Conservation (phyloP, 768 basidiomycete genomes). For the Lanmaoa rubissima region DNA sequence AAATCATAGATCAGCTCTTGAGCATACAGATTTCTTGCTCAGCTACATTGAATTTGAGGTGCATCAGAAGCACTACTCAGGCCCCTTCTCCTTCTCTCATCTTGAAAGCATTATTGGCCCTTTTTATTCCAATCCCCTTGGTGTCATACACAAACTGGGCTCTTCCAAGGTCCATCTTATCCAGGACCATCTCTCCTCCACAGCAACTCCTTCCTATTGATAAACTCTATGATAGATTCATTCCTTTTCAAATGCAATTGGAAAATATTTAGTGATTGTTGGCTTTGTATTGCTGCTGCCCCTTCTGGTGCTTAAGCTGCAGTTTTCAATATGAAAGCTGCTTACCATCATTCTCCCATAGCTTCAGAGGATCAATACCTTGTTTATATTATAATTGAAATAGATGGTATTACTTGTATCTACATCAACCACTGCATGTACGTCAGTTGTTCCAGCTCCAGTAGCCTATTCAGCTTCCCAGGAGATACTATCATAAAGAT, state of each 20-base stretch:
- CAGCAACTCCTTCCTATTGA: too few species aligned
- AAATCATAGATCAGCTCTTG: not conserved
- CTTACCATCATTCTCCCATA: not conserved
- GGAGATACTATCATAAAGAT: not conserved
- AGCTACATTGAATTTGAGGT: constrained; percentile 35
- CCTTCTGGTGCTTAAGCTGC: not conserved
- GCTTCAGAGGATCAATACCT: not conserved
- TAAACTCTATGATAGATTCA: too few species aligned
- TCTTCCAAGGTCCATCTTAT: constrained; percentile 28
- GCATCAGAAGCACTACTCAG: not conserved
- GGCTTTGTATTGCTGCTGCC: not conserved
- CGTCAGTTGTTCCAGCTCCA: not conserved
- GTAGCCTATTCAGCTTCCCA: not conserved
- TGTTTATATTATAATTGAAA: not conserved
- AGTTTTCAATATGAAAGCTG: not conserved
- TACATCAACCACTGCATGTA: not conserved
- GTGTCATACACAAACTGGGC: constrained; percentile 36
- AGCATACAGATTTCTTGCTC: constrained; percentile 22
- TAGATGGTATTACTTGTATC: not conserved
- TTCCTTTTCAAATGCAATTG: not conserved
- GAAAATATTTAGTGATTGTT: not conserved
- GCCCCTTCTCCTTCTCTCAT: not conserved
- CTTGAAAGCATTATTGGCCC: constrained; percentile 37
- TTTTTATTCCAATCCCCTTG: constrained; percentile 41
- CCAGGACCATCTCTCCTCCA: constrained; percentile 20